phyloP scores from a whole-genome alignment of 225 moss, liverwort and hornwort species.

The Thuidium tamariscinum region DNA sequence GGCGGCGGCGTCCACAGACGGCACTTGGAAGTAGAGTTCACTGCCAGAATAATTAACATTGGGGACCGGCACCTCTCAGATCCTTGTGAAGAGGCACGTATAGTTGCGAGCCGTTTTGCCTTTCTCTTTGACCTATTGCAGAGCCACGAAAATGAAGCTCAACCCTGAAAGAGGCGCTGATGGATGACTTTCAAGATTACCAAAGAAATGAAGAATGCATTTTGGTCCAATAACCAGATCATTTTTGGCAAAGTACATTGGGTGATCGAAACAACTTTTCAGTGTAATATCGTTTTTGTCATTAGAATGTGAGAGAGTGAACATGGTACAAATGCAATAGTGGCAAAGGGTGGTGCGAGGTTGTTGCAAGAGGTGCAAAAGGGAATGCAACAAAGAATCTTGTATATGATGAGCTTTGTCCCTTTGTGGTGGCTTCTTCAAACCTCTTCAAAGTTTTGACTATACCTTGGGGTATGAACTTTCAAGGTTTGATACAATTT shows the following conservation, averaged over 20 bases:
- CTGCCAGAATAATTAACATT: background rate
- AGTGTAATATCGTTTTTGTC: background rate
- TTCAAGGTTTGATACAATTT: background rate
- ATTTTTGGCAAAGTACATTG: background rate
- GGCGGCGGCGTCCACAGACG: background rate
- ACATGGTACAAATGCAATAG: background rate
- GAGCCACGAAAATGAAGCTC: too few relatives aligned
- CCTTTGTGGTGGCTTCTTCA: background rate
- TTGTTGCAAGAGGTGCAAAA: background rate
- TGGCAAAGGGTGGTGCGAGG: too few relatives aligned
- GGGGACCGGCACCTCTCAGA: background rate
- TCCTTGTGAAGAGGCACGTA: background rate
- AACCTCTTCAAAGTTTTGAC: background rate
- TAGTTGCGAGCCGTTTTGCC: background rate
- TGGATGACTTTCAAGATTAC: background rate
- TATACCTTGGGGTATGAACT: too few relatives aligned
- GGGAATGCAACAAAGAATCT: background rate
- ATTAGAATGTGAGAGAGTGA: fast-evolving
- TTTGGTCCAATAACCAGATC: background rate
- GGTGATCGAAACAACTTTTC: background rate
- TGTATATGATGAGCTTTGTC: background rate
- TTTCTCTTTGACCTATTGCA: background rate
- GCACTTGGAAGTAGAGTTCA: background rate
- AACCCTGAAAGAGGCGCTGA: fast-evolving
- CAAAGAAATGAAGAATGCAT: fast-evolving